Evolutionary conservation across 805 yeast species (phyloP), one percentile per base, ranked within the genome.

Genomic region (Saccharomyces eubayanus): DNA sequence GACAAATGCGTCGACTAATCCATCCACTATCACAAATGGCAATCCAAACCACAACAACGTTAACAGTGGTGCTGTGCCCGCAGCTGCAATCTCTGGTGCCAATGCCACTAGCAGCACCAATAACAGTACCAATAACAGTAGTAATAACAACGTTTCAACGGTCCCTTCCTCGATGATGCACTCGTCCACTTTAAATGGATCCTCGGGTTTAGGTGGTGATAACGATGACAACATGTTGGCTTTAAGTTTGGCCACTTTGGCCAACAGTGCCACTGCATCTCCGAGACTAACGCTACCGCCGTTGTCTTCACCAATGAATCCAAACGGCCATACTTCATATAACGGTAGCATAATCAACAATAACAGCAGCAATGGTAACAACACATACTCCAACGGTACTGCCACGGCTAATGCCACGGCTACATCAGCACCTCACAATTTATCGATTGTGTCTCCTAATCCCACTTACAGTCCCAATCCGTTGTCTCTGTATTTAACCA

Each of bases 151-250:
- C 11, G 24, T 36, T 16, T 36, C 43, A 16, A 36, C 43, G 12
- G 43, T 36, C 24, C 43, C 43, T n/a, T 36, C 43, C 5, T 36
- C 43, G 11, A 36, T 36, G 43, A 36, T 36, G 43, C 43, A 36
- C 20, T 36, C 43, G 24, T 36, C 43, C 43, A 36, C 43, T 57
- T 57, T 5, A 56, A 57, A 6, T 45, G 55, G 27, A 50, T 55
- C n/a, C 59, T 56, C 49, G 20, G 43, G 43, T 16, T 24, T 36
- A 36, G 43, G 43, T 16, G 43, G 43, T 11, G 66, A 62, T 47
- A 57, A 61, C 36, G 66, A 62, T 31, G 66, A 62, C 52, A 62
- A 62, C 48, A 61, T 62, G 64, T 48, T 62, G 30, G 66, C 66
- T 6, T 52, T 62, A 29, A 60, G 64, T 29, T 53, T 62, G 36